Base-by-base conservation (phyloP, 768 basidiomycete species). In the Auriculariales sp. region DNA sequence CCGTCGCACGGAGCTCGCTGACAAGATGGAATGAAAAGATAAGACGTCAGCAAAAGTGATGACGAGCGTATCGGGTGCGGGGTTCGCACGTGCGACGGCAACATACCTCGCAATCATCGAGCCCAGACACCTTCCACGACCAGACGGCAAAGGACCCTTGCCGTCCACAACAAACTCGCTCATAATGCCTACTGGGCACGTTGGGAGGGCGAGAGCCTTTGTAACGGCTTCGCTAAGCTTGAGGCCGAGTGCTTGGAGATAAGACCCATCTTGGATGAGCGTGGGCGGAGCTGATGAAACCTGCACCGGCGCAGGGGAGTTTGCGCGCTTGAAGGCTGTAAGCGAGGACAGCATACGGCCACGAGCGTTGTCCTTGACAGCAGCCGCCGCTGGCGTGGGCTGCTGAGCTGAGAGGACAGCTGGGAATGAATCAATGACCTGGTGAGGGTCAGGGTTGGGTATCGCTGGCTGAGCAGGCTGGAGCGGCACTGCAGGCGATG, bases 201-300 rank as follows among this genome's bases (percentile, higher is more conserved):
- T 58, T 12, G 84, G 81, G 55, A 81, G 81, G 19, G 74, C 70
- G 46, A 89, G 68, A 3, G 84, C 80, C 64, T 75, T 84, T 49
- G 83, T 82, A 12, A 86, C 83, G 0, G 82, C 84, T 62, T 90
- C 87, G 58, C 81, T 86, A 39, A 90, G 68, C 59, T 82, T 86
- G 49, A 87, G 68, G 56, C 79, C 72, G 39, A 89, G 74, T 51
- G 78, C 75, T 60, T 87, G 81, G 48, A 88, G 69, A 64, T 87
- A 89, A 11, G 83, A 83, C 50, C 81, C 83, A 62, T 88, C 85
- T 55, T 85, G 85, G 28, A 81, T 65, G 28, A 80, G 72, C 12
- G 54, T 53, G 6, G 75, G 68, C 3, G 69, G 60, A 3, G 70
- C 67, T 11, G 65, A 55, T 3, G 69, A 58, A 3, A 66, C 56